Base-by-base conservation (phyloP, 192 early-diverging fungal species). In the Coemansia nantahalensis region DNA sequence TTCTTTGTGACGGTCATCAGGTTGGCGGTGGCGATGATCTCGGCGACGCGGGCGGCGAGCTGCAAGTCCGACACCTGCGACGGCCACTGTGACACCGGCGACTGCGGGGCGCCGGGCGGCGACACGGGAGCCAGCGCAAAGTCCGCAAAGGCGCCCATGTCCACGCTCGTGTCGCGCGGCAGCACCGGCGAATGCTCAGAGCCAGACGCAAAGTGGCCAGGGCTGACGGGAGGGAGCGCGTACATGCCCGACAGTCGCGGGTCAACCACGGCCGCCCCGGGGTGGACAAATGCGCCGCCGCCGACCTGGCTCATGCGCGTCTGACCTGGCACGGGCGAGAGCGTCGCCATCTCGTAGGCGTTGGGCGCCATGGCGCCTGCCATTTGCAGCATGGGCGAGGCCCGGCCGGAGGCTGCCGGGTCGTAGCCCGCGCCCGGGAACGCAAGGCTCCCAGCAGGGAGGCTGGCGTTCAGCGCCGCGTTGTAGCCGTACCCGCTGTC, bases 1-100 rank as follows among this genome's bases (percentile, higher is more conserved):
- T 97, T 97, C 82, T 99, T 97, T 37, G 97, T 99, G 42, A 99
- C 88, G n/a, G 87, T 90, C 95, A 96, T 97, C 48, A 99, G 67
- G 56, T 99, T 88, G 9, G 91, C 91, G 0, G 88, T 89, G 13
- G 84, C 66, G 18, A 99, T 81, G 26, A 96, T 90, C 55, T 87
- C 86, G 48, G 79, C 79, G 32, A 91, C 85, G 54, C 86, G 79
- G 26, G 54, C 51, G 4, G 83, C 62, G 37, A 91, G 69, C 51
- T 90, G 82, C 24, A 86, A 84, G 50, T 93, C 85, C 2, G 83
- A 66, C 19, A 85, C 86, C 5, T 69, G 68, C 31, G 74, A 77
- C 10, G 57, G 74, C 74, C 74, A 77, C 23, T 59, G 59, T 39
- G 54, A 54, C 21, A 17, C 6, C 38, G 35, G 44, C 8, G 31